Conservation (phyloP, 257 asterid species). For the Nicotiana undulata region DNA sequence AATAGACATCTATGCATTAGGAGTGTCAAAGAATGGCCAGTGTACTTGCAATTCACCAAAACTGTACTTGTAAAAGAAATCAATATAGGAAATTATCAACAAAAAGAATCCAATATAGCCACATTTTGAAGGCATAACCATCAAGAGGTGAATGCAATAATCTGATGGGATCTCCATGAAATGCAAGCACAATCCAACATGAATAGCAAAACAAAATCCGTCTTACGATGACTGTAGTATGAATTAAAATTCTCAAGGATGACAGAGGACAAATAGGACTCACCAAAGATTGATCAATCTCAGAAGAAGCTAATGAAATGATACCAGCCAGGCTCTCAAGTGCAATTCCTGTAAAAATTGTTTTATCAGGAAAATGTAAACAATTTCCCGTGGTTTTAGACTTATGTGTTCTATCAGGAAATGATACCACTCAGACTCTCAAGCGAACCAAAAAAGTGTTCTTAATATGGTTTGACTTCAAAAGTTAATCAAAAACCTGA, state of each 20-base stretch:
- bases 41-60: neutral
- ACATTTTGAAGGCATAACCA: neutral
- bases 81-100: neutral
- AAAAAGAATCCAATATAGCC: neutral
- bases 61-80: neutral
- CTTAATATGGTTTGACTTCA: neutral
- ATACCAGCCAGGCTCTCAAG: conserved; percentile 85
- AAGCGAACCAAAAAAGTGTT: too few relatives aligned
- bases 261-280: conserved; percentile 17
- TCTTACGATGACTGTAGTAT: neutral
- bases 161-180: neutral
- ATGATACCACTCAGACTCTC: too few relatives aligned
- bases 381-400: too few relatives aligned
- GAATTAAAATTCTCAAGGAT: neutral
- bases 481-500: neutral
- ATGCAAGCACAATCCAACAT: neutral
- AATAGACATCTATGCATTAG: too few relatives aligned
- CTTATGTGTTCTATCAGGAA: too few relatives aligned
- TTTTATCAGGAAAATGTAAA: neutral
- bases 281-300: conserved; percentile 73
- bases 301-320: conserved; percentile 67
- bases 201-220: neutral
- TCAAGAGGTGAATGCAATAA: neutral
- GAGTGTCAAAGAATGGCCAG: neutral
- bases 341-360: conserved; percentile 60